A percentile compares a stretch with the other conserved stretches of the same genome.
These are phyloP conservation scores for Melaleuca alternifolia DNA, from an alignment of 345 rosid species.

Conservation along the genomic window DNA sequence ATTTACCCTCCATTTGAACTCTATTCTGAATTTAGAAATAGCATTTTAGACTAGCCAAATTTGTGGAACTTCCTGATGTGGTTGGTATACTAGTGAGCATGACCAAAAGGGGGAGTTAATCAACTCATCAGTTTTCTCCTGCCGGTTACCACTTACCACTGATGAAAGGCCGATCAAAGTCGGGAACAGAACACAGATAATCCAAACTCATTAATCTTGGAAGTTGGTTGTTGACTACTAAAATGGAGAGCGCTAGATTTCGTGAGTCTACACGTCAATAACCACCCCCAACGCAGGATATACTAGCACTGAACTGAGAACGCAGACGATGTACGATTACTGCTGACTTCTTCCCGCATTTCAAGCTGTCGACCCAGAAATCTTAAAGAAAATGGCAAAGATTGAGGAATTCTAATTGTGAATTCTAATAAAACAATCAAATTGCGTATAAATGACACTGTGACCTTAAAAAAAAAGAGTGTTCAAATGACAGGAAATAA, in stretches of 20 bases:
- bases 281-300: neutral
- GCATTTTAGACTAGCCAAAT: neutral
- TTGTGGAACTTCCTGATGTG: neutral
- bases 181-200: neutral
- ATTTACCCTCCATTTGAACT: neutral
- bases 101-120: neutral
- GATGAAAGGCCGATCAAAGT: neutral
- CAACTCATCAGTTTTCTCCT: neutral
- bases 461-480: too few species aligned
- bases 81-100: neutral
- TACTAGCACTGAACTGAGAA: neutral
- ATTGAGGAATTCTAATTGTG: neutral
- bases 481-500: neutral
- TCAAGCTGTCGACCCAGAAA: neutral
- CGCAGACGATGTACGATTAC: neutral
- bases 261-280: neutral
- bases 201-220: neutral
- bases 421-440: neutral
- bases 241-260: neutral
- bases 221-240: neutral
- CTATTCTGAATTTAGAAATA: neutral
- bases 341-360: neutral
- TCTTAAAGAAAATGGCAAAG: neutral
- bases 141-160: neutral
- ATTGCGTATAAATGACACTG: neutral